A percentile compares a stretch with the other conserved stretches of the same genome.
Conservation (phyloP, 2,329 filamentous ascomycete genomes). For the Karstenula rhodostoma region DNA sequence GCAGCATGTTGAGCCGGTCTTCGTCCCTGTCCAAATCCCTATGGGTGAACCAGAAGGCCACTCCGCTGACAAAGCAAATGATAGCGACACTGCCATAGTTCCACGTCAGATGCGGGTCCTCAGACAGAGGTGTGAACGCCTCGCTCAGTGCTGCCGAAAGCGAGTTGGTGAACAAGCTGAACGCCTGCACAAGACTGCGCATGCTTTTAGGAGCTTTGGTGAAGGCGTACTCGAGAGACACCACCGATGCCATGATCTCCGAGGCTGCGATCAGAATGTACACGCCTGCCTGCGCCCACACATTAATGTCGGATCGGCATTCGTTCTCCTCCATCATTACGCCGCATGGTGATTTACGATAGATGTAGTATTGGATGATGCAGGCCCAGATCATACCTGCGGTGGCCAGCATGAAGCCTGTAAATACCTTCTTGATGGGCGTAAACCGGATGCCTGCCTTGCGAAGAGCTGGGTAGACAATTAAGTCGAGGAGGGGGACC, state of each 20-base stretch:
- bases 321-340: constrained; percentile 31
- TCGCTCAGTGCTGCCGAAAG: constrained; percentile 42
- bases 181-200: constrained; percentile 52
- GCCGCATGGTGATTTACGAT: constrained; percentile 9
- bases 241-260: constrained; percentile 72
- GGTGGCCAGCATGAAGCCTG: constrained; percentile 72
- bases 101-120: constrained; percentile 41
- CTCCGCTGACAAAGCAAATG: constrained; percentile 26
- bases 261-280: constrained; percentile 65
- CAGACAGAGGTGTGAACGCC: constrained; percentile 39
- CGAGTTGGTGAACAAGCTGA: constrained; percentile 48
- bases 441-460: constrained; percentile 71
- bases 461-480: constrained; percentile 74
- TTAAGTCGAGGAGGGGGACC: constrained; percentile 71
- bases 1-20: constrained; percentile 32
- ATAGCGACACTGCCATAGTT: constrained; percentile 41
- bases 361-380: constrained; percentile 65
- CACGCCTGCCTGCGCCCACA: constrained; percentile 61
- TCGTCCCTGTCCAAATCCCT: constrained; percentile 27
- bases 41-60: constrained; percentile 27
- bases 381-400: constrained; percentile 67
- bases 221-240: constrained; percentile 75
- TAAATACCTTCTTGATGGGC: constrained; percentile 77
- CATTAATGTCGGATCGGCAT: constrained; percentile 54
- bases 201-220: constrained; percentile 76